Evolutionary conservation across 176 grass and related monocot species (phyloP), one percentile per base, ranked within the genome.

Genomic region (Puccinellia tenuiflora): DNA sequence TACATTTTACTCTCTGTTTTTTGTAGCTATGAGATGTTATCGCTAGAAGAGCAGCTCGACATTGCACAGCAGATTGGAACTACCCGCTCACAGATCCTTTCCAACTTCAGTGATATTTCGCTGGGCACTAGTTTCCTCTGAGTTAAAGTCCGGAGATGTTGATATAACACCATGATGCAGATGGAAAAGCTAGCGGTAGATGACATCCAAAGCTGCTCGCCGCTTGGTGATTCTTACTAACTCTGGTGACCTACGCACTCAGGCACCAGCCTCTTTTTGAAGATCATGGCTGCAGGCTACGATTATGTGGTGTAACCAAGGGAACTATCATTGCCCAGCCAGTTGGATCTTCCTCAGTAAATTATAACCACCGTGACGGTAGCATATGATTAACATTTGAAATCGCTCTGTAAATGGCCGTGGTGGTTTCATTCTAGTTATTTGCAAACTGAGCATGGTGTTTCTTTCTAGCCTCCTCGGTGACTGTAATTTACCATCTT

Each of bases 1-100:
- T 43, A 29, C 13, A 42, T 30, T 78, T 78, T 43, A 45, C 15
- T 30, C 33, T 14, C 16, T n/a, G 73, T 80, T 80, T 47, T 1
- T 77, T 91, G 81, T 68, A 98, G 96, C 72, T 98, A 93, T 62
- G 96, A 98, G 87, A 95, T 95, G 96, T 45, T 95, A 8, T 89
- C 96, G 31, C 71, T 98, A 60, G 92, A 90, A 57, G 91, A 98
- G 63, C 92, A 98, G 79, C 74, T 91, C n/a, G 96, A 98, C n/a
- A 91, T 95, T 73, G 92, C 96, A 7, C 86, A 90, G 24, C 90
- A 95, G 75, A 93, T 91, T 84, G 91, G 87, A 52, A 94, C 90
- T 10, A 98, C 92, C 10, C 91, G 96, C 13, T 77, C 89, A 0
- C 96, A 95, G 64, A 93, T 98, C 87, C 90, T 95, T 79, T 93